phyloP scores from a whole-genome alignment of 371 early-diverging fungal genomes.

The Mortierella sp. region DNA sequence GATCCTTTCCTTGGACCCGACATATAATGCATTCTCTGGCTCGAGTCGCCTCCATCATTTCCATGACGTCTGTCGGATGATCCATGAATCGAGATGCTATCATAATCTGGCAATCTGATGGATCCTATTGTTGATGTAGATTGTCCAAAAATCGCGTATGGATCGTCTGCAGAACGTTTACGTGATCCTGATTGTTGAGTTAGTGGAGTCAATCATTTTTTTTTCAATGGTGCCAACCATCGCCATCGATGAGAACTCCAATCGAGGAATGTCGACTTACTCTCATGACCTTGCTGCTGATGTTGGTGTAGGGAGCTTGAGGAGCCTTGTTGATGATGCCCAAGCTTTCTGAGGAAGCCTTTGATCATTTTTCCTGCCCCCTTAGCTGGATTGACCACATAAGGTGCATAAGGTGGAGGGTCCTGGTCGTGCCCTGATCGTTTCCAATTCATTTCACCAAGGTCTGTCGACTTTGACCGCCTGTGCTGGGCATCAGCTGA shows the following conservation, averaged over 20 bases:
- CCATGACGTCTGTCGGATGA: conserved; percentile 21
- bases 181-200: conserved; percentile 22
- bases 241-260: not conserved
- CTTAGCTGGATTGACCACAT: conserved; percentile 27
- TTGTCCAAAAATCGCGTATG: conserved; percentile 5
- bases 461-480: conserved; percentile 44
- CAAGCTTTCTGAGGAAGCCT: conserved; percentile 25
- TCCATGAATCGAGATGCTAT: conserved; percentile 16
- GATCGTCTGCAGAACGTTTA: conserved; percentile 36
- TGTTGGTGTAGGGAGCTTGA: conserved; percentile 12
- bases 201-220: not conserved
- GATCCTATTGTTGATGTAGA: conserved; percentile 14
- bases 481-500: conserved; percentile 24
- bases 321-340: conserved; percentile 20
- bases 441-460: conserved; percentile 27
- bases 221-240: not conserved
- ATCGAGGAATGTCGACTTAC: conserved; percentile 6
- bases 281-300: conserved; percentile 6
- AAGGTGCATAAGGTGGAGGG: conserved; percentile 4
- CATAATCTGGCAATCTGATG: conserved; percentile 25
- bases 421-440: conserved; percentile 27
- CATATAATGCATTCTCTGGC: conserved; percentile 30
- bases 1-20: conserved; percentile 28
- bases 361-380: conserved; percentile 29
- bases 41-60: conserved; percentile 19